Base-by-base conservation (phyloP, 163 green algal species). In the Scenedesmus sp. region DNA sequence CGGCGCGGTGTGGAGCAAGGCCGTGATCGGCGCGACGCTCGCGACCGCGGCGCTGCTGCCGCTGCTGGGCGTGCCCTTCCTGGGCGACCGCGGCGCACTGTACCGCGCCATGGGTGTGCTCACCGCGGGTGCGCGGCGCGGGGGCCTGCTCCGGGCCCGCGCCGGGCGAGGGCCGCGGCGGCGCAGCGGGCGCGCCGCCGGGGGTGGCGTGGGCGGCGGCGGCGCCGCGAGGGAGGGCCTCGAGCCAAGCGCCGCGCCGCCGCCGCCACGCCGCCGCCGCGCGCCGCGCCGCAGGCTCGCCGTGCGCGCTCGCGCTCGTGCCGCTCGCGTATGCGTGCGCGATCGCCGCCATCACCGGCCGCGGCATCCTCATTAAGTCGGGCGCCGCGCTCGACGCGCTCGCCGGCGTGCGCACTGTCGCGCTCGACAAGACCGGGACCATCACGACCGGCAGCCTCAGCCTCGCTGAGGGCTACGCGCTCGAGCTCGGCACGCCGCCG, bases 361-460 rank as follows among this genome's bases (percentile, higher is more conserved):
- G 87, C 56, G 95, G 94, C 33, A 90, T 98, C 39, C 83, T 99
- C 18, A 81, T 99, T 15, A 95, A 94, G 78, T 91, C 91, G 22
- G 92, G 91, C 7, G 81, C 86, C 0, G 92, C 96, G 10, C 77
- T 99, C 45, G 96, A 99, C 72, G 91, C 92, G 0, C 84, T 98
- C 53, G 77, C 80, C 1, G 60, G 42, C 4, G 96, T 89, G 84
- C 78, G 48, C 5, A 91, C 86, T 1, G 84, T 98, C 0, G 96
- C 91, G 2, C 91, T 99, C 42, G 96, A 99, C 87, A 99, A 99
- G 88, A 99, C 96, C n/a, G 87, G 95, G 63, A 99, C 96, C 28
- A 88, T 99, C 24, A 99, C 96, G 13, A 95, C 88, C 0, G 96
- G 96, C 39, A 64, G 83, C 26, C 89, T 99, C 11, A 80, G 78